Evolutionary conservation across 768 basidiomycete species (phyloP).

Genomic region (Collybia nuda): DNA sequence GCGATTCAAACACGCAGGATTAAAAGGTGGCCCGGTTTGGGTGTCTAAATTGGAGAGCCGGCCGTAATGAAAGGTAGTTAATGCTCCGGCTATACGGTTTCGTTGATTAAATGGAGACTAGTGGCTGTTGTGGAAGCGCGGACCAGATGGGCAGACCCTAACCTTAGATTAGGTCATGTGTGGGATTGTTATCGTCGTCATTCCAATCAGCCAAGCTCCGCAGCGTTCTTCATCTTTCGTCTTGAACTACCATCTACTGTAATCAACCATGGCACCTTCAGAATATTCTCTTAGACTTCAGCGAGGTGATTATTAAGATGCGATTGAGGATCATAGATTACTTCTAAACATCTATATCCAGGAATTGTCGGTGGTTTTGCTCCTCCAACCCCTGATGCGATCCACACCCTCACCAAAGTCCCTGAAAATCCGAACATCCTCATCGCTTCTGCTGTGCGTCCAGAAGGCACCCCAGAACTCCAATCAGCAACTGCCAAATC

Average conservation of each 20-base stretch:
- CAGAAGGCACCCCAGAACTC: slow-evolving; percentile 43
- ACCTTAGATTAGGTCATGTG: slow-evolving; percentile 5
- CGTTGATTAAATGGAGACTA: no score
- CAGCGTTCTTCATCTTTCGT: not conserved
- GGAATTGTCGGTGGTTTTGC: slow-evolving; percentile 79
- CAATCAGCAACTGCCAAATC: slow-evolving; percentile 41
- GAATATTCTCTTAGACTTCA: slow-evolving; percentile 62
- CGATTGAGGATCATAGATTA: not conserved
- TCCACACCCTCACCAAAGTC: slow-evolving; percentile 50
- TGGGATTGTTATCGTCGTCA: slow-evolving; percentile 10
- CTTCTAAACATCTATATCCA: slow-evolving; percentile 23
- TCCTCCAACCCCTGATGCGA: slow-evolving; percentile 59
- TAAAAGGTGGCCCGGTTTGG: no score
- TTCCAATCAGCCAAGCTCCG: slow-evolving; percentile 1
- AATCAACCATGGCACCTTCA: slow-evolving; percentile 37
- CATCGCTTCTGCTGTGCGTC: slow-evolving; percentile 48
- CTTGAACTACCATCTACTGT: not conserved
- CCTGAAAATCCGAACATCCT: slow-evolving; percentile 31
- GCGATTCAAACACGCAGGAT: no score
- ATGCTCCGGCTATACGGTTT: no score
- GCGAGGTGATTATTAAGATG: slow-evolving; percentile 40
- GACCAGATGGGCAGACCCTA: not conserved
- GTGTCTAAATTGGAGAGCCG: no score
- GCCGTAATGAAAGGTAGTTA: no score
- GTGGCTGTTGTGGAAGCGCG: no score